Percentiles rank a stretch among this genome's conserved stretches.
Conservation (phyloP, 2,329 filamentous ascomycete genomes). For the Chaetomiaceae sp. region DNA sequence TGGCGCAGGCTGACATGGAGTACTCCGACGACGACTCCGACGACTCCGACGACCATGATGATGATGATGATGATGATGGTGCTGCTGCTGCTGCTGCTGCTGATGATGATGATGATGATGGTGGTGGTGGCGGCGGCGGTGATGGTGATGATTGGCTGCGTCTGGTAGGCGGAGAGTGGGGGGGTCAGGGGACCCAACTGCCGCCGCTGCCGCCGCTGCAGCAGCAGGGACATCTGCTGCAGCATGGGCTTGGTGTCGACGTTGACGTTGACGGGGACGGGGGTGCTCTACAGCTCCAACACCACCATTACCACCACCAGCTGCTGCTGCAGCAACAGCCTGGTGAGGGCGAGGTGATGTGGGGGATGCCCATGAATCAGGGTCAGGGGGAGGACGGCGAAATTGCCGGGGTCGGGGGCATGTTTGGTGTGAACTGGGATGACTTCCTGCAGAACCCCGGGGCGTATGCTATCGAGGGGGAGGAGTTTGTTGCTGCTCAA, state of each 20-base stretch:
- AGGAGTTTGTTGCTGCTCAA: neutral
- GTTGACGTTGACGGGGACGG: neutral
- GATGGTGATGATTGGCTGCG: neutral
- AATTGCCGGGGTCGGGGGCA: neutral
- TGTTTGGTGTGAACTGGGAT: constrained; percentile 6
- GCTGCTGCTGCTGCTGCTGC: neutral
- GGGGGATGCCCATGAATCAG: no score
- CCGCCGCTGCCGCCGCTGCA: no score
- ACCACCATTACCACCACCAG: no score
- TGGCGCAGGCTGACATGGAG: constrained; percentile 11
- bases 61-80: neutral
- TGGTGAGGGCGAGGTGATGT: no score
- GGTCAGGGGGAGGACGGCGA: no score
- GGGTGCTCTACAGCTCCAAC: no score
- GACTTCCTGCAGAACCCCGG: constrained; percentile 3
- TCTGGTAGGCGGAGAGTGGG: neutral
- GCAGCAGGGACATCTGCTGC: no score
- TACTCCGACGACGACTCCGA: constrained; percentile 1
- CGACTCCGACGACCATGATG: neutral
- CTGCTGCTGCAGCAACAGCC: no score
- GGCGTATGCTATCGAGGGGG: neutral
- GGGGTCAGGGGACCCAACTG: no score
- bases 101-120: neutral
- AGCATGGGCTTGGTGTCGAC: no score
- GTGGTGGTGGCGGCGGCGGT: neutral